Evolutionary conservation across 176 grass and related monocot species (phyloP).

Genomic region (Elaeis guineensis): DNA sequence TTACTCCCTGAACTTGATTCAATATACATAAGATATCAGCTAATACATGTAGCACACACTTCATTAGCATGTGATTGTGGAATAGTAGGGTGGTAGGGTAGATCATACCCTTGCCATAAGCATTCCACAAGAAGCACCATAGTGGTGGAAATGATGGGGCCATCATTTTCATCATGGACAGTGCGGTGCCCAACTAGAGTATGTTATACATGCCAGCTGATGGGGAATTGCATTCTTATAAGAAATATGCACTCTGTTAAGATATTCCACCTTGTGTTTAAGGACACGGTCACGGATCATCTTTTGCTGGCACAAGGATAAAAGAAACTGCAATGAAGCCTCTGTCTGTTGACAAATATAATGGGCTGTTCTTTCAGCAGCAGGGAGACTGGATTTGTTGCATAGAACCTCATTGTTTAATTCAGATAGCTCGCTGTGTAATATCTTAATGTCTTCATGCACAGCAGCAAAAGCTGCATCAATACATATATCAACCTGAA

Average conservation of each 20-base stretch:
- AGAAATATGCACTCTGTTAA: constrained; percentile 7
- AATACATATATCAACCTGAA: constrained; percentile 86
- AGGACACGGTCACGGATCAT: constrained; percentile 74
- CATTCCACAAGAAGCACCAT: too few species aligned
- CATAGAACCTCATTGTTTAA: constrained; percentile 23
- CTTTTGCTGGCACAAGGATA: constrained; percentile 86
- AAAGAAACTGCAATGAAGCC: constrained; percentile 85
- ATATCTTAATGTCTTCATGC: constrained; percentile 70
- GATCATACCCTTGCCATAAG: too few species aligned
- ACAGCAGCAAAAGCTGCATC: constrained; percentile 82
- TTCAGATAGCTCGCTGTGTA: constrained; percentile 41
- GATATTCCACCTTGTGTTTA: constrained; percentile 62
- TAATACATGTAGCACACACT: too few species aligned
- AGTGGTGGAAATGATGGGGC: too few species aligned
- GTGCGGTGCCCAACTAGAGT: too few species aligned
- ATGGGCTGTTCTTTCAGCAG: constrained; percentile 39
- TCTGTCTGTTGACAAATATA: constrained; percentile 88
- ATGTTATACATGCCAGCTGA: too few species aligned
- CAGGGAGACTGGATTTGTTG: constrained; percentile 19
- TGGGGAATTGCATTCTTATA: neutral
- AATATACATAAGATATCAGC: too few species aligned
- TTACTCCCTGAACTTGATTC: too few species aligned
- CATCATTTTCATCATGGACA: too few species aligned
- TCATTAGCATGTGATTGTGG: too few species aligned
- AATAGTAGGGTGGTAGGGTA: too few species aligned